Evolutionary conservation across 2,329 filamentous ascomycete genomes (phyloP), one percentile per base, ranked within the genome.

Genomic region (Peltaster fructicola): DNA sequence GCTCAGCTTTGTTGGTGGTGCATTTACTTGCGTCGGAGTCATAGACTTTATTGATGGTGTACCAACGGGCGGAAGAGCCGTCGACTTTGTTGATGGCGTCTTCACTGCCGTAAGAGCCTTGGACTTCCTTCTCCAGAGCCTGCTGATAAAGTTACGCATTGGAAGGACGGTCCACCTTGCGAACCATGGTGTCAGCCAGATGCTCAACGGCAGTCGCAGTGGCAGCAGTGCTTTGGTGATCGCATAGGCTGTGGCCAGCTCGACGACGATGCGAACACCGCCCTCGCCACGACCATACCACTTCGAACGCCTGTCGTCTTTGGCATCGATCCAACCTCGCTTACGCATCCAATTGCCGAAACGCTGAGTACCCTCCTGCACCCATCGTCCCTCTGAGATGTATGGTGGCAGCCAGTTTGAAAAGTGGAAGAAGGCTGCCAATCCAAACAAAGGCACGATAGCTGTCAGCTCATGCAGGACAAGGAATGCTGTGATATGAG

Each of bases 161-260:
- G 62, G 63, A 17, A 56, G 43, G 8, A 76, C 51, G 18, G 78
- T 54, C 12, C 66, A 54, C 20, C 72, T 65, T 2, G 84, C 84
- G 59, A 95, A 90, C 76, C 80, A 90, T 4, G 88, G 88, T 22
- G 88, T 92, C 8, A 67, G 75, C 80, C 78, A 91, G 4, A 90
- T 64, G 53, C 84, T 92, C 5, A 69, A 52, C 14, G 74, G 56
- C 32, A 98, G 66, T 37, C 88, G 65, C 8, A 78, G 41, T 1
- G 88, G 81, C 34, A 98, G 49, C 30, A 95, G 45, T 9, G 70
- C 71, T 54, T 98, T 98, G 1, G 81, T 90, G 34, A 93, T 65
- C 1, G 81, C 77, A 57, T 88, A 98, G 4, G 88, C 84, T 11
- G 88, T 75, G 13, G 80, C 88, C 35, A 95, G 41, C 51, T 73